phyloP scores from a whole-genome alignment of 352 stramenopile genomes.

The Globisporangium cystogenes region DNA sequence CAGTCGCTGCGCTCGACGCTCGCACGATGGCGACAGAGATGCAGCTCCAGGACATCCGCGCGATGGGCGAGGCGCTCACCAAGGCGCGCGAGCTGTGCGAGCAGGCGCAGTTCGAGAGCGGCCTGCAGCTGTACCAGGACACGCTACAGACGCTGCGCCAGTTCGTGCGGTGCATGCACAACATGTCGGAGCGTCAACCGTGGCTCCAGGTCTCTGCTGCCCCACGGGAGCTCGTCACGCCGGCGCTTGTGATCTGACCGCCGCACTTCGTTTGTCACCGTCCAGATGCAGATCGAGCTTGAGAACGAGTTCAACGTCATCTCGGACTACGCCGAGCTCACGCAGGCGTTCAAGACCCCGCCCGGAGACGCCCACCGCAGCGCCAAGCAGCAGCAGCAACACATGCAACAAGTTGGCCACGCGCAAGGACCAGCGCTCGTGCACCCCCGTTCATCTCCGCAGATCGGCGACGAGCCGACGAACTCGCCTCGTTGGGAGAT shows the following conservation, averaged over 20 bases:
- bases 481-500: slow-evolving; percentile 49
- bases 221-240: background rate
- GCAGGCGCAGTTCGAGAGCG: slow-evolving; percentile 58
- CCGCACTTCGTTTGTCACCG: background rate
- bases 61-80: slow-evolving; percentile 61
- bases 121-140: slow-evolving; percentile 52
- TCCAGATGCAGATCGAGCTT: slow-evolving; percentile 75
- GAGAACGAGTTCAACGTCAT: slow-evolving; percentile 77
- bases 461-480: slow-evolving; percentile 16
- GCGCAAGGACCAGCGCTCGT: slow-evolving; percentile 10
- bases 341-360: slow-evolving; percentile 56
- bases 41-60: slow-evolving; percentile 56
- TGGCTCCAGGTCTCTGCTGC: slow-evolving; percentile 54
- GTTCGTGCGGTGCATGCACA: slow-evolving; percentile 62
- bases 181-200: slow-evolving; percentile 69
- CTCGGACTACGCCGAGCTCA: slow-evolving; percentile 71
- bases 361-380: slow-evolving; percentile 18
- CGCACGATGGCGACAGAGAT: slow-evolving; percentile 23
- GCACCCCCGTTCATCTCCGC: slow-evolving; percentile 5
- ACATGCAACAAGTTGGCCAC: slow-evolving; percentile 13
- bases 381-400: slow-evolving; percentile 23
- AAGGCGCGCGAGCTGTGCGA: slow-evolving; percentile 52
- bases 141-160: slow-evolving; percentile 50
- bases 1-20: background rate
- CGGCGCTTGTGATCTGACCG: background rate